Evolutionary conservation across 495 filamentous ascomycete species (phyloP).

Genomic region (Geopyxis carbonaria): DNA sequence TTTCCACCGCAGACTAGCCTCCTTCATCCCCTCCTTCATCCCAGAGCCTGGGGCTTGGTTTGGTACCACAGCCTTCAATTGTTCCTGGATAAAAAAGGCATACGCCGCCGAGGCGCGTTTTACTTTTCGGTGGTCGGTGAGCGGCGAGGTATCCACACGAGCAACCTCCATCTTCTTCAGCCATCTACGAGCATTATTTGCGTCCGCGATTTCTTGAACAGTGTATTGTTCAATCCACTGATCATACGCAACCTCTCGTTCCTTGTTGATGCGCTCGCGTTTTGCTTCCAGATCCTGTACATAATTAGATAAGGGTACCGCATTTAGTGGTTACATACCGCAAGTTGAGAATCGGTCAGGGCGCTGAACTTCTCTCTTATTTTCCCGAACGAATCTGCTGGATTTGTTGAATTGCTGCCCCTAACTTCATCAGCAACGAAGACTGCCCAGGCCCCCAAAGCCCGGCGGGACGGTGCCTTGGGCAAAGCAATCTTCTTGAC

Average conservation of each 20-base stretch:
- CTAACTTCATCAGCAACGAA: too few species aligned
- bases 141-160: neutral
- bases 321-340: too few species aligned
- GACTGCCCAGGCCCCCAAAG: too few species aligned
- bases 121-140: neutral
- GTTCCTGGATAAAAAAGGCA: neutral
- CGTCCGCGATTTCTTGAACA: neutral
- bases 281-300: too few species aligned
- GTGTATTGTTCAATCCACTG: slow-evolving; percentile 1
- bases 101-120: neutral
- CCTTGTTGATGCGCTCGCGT: too few species aligned
- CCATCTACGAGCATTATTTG: slow-evolving; percentile 1
- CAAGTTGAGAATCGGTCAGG: too few species aligned
- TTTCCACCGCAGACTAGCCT: neutral
- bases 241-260: neutral
- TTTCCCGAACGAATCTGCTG: too few species aligned
- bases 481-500: too few species aligned
- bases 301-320: too few species aligned
- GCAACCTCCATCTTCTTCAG: neutral
- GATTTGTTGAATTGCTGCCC: too few species aligned
- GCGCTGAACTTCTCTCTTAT: too few species aligned
- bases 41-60: neutral
- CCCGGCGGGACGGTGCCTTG: too few species aligned
- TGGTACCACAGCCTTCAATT: neutral
- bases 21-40: neutral